Evolutionary conservation across 305 asterid genomes (phyloP), one percentile per base, ranked within the genome.

Genomic region (Fraxinus albicans): DNA sequence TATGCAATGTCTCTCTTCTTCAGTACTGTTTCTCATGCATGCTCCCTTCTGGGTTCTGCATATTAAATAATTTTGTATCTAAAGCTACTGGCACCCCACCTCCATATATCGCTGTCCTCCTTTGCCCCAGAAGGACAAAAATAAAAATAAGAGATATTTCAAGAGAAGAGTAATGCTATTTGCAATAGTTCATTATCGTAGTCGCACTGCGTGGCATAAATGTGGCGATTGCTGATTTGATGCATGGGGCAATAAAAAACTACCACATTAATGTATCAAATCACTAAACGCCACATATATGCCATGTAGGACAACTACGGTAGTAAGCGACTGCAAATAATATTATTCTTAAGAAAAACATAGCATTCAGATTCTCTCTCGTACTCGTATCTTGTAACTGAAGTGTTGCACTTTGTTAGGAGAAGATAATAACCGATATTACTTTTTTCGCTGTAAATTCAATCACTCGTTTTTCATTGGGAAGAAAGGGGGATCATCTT

Each of bases 401-500:
- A 44, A 44, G 17, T 44, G 55, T 44, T 44, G 5, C 55, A 44
- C 50, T 12, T 44, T 12, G 17, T 44, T 12, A 12, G 55, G 55
- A 44, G 55, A 44, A 44, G 55, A 12, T 44, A 44, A 44, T 44
- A 44, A 12, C 17, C n/a, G 17, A 50, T 15, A 50, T 15, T 8
- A 58, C 12, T n/a, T 36, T 47, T 70, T 6, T 69, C 27, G 58
- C 73, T 76, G 79, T 82, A 40, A 77, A 53, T 17, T 69, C 70
- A 63, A 33, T 29, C 55, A 31, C 36, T 12, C 53, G 3, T 6
- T 2, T 25, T 77, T 35, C 17, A 85, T 85, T 86, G 89, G 86
- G 15, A 80, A 80, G 58, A 78, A 63, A 72, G 75, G 80, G 74
- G 79, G 82, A 50, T 77, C 86, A 13, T 88, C 90, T 12, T 88